Conservation (phyloP, 768 basidiomycete species). For the Termitomyces sp. region DNA sequence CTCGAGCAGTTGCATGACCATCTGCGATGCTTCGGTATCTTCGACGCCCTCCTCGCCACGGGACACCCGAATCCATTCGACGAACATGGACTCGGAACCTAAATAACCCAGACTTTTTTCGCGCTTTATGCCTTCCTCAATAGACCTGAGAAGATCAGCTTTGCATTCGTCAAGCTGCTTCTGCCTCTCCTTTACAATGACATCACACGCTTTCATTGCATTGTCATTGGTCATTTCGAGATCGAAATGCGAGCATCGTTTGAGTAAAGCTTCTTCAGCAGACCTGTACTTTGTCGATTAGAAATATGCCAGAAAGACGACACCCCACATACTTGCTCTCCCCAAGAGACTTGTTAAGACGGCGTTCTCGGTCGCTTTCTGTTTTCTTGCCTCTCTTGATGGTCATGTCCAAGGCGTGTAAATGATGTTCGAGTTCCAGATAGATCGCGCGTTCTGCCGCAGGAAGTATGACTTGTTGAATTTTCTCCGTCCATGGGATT, state of each 20-base stretch:
- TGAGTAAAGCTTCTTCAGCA: constrained; percentile 89
- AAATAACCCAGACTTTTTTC: constrained; percentile 65
- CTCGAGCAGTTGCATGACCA: constrained; percentile 56
- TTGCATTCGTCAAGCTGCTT: constrained; percentile 79
- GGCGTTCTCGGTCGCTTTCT: constrained; percentile 85
- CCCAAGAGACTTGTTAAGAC: constrained; percentile 83
- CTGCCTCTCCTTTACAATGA: constrained; percentile 81
- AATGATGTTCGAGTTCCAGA: constrained; percentile 89
- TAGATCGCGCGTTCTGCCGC: constrained; percentile 95
- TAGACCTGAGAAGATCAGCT: constrained; percentile 60
- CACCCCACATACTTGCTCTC: constrained; percentile 70
- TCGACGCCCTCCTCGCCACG: constrained; percentile 64
- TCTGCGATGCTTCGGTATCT: constrained; percentile 70
- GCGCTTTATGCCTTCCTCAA: constrained; percentile 62
- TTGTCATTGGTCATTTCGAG: constrained; percentile 68
- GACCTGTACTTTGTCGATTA: constrained; percentile 41
- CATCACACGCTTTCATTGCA: constrained; percentile 90
- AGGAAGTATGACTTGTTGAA: constrained; percentile 69
- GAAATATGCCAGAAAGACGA: not conserved
- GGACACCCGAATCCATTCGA: constrained; percentile 69
- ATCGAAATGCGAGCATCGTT: constrained; percentile 94
- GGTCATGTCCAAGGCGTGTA: constrained; percentile 88
- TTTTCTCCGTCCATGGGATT: constrained; percentile 72
- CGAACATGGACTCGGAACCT: constrained; percentile 74
- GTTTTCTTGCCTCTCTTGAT: constrained; percentile 57